These are phyloP conservation scores for Fusarium subtropicale DNA, from an alignment of 2,329 filamentous ascomycete species.

Conservation along the genomic window DNA sequence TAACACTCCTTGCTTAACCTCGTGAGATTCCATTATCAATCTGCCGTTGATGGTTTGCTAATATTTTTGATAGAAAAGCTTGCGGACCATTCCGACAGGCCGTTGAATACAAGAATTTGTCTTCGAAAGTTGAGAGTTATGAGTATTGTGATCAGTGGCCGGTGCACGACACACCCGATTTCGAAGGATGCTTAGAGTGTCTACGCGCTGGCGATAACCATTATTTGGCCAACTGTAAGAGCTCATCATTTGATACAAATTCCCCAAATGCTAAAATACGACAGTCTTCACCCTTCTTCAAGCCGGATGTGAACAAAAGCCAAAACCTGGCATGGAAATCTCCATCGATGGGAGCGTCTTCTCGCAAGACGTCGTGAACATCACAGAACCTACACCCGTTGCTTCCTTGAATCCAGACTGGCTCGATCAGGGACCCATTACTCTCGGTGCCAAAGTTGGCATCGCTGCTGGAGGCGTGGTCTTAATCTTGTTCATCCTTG, in stretches of 20 bases:
- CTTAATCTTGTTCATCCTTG: conserved; percentile 60
- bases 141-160: conserved; percentile 67
- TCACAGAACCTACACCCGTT: conserved; percentile 61
- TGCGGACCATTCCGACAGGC: conserved; percentile 62
- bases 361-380: conserved; percentile 58
- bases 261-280: conserved; percentile 36
- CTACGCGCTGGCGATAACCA: conserved; percentile 53
- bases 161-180: conserved; percentile 52
- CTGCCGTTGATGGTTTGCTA: neutral
- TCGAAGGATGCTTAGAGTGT: conserved; percentile 60
- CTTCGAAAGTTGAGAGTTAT: conserved; percentile 58
- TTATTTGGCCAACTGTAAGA: conserved; percentile 66
- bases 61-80: conserved; percentile 56
- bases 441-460: conserved; percentile 67
- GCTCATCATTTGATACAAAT: conserved; percentile 28
- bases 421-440: conserved; percentile 59
- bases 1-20: conserved; percentile 63
- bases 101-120: conserved; percentile 63
- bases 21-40: conserved; percentile 50
- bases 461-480: conserved; percentile 65
- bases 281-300: conserved; percentile 63
- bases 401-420: conserved; percentile 56
- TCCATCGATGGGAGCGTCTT: conserved; percentile 66
- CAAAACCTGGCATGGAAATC: conserved; percentile 59
- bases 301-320: conserved; percentile 65